Evolutionary conservation across 305 asterid species (phyloP).

Genomic region (Andrographis paniculata): DNA sequence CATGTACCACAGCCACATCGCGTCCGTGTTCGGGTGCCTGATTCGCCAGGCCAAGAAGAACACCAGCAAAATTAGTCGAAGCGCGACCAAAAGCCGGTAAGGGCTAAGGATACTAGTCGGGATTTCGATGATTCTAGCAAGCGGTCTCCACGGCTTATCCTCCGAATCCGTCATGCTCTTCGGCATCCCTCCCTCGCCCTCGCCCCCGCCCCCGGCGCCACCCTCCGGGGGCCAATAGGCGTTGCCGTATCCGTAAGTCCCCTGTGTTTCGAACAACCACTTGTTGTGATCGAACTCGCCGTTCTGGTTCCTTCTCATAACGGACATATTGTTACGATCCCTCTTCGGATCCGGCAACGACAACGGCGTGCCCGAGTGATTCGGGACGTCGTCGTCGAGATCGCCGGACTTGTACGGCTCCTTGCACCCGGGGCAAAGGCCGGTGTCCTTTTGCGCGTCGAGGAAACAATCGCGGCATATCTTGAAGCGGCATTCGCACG

Average conservation of each 20-base stretch:
- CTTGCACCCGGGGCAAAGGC: constrained; percentile 73
- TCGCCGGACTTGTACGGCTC: constrained; percentile 57
- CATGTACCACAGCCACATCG: constrained; percentile 76
- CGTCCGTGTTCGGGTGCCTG: constrained; percentile 53
- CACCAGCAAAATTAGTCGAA: constrained; percentile 58
- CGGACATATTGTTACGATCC: constrained; percentile 43
- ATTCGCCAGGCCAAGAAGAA: constrained; percentile 59
- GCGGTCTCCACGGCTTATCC: constrained; percentile 84
- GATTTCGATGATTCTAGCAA: constrained; percentile 65
- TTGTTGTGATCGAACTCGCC: constrained; percentile 74
- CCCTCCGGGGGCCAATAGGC: constrained; percentile 86
- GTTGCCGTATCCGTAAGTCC: constrained; percentile 81
- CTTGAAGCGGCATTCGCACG: constrained; percentile 72
- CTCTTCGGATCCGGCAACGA: constrained; percentile 46
- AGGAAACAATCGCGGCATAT: constrained; percentile 64
- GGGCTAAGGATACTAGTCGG: constrained; percentile 82
- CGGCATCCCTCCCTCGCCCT: constrained; percentile 29
- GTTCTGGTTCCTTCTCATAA: constrained; percentile 60
- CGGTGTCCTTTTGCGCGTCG: constrained; percentile 60
- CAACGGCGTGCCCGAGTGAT: constrained; percentile 20
- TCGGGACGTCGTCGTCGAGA: constrained; percentile 41
- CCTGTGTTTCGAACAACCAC: constrained; percentile 76
- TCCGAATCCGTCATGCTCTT: constrained; percentile 45
- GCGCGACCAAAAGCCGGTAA: constrained; percentile 50
- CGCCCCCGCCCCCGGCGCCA: constrained; percentile 36